phyloP scores from a whole-genome alignment of 495 filamentous ascomycete genomes.

The Aspergillus baeticus region DNA sequence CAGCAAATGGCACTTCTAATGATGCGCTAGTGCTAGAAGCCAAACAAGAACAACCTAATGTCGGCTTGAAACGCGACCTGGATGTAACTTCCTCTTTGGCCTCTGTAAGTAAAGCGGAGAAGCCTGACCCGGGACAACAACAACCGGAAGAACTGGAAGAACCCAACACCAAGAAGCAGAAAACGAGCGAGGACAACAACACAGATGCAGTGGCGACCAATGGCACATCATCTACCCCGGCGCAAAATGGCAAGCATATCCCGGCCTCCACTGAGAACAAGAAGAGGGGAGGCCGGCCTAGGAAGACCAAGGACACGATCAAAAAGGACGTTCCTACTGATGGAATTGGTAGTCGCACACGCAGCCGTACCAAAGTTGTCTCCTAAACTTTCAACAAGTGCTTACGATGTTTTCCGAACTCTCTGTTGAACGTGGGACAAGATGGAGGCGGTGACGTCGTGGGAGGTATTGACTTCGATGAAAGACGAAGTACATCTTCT shows the following conservation, averaged over 20 bases:
- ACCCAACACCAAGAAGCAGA: conserved; percentile 31
- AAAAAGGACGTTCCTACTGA: conserved; percentile 33
- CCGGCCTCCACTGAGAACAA: conserved; percentile 21
- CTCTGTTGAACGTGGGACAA: neutral
- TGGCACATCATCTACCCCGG: conserved; percentile 11
- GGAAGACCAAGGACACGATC: conserved; percentile 34
- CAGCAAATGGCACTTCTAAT: conserved; percentile 2
- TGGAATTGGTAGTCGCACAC: conserved; percentile 42
- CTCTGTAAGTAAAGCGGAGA: neutral
- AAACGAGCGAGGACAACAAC: conserved; percentile 18
- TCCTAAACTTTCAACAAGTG: conserved; percentile 6
- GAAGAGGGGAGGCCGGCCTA: conserved; percentile 33
- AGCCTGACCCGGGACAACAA: conserved; percentile 14
- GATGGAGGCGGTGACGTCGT: neutral
- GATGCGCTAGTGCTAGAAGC: conserved; percentile 2
- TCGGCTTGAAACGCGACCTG: conserved; percentile 35
- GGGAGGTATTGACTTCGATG: neutral
- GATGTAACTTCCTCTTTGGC: conserved; percentile 17
- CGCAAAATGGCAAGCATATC: neutral
- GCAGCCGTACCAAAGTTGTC: conserved; percentile 38
- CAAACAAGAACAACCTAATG: conserved; percentile 14
- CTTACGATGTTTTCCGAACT: neutral
- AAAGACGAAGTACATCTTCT: neutral
- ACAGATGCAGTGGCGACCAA: conserved; percentile 10
- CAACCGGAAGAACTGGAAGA: conserved; percentile 13